A percentile compares a stretch with the other conserved stretches of the same genome.
These are phyloP conservation scores for Fraxinus floribunda DNA, from an alignment of 305 asterid species.

Conservation along the genomic window DNA sequence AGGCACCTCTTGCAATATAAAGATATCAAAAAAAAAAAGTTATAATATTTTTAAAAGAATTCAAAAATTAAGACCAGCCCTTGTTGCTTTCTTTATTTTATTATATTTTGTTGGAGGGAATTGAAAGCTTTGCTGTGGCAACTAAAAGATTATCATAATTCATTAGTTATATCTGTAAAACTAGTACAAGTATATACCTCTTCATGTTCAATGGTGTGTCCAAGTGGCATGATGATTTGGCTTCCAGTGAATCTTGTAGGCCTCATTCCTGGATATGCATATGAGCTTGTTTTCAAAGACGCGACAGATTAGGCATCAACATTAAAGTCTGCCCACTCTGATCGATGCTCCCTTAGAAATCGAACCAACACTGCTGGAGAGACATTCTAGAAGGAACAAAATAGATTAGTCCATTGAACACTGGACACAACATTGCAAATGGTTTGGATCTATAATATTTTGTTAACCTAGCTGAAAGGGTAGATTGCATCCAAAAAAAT, in stretches of 20 bases:
- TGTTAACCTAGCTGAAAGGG: too few relatives aligned
- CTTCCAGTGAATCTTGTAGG: slow-evolving; percentile 89
- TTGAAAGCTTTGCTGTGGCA: neutral
- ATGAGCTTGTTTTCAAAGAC: slow-evolving; percentile 55
- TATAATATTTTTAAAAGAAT: neutral
- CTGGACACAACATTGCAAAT: neutral
- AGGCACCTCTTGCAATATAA: neutral
- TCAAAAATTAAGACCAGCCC: neutral
- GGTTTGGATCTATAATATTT: neutral
- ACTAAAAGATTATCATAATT: neutral
- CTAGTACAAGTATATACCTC: slow-evolving; percentile 44
- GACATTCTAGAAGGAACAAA: slow-evolving; percentile 55
- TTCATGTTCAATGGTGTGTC: slow-evolving; percentile 87
- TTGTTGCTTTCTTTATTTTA: neutral
- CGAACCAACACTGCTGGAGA: slow-evolving; percentile 84
- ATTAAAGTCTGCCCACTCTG: slow-evolving; percentile 94
- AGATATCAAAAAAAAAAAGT: neutral
- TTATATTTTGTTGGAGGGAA: neutral
- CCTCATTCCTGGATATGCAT: slow-evolving; percentile 71
- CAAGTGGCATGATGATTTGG: slow-evolving; percentile 87
- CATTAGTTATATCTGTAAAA: neutral
- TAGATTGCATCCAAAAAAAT: too few relatives aligned
- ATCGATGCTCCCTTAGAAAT: slow-evolving; percentile 87
- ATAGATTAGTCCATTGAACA: neutral
- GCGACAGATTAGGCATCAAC: slow-evolving; percentile 82